Base-by-base conservation (phyloP, 78 protist species). In the Dictyostelium firmibasis region DNA sequence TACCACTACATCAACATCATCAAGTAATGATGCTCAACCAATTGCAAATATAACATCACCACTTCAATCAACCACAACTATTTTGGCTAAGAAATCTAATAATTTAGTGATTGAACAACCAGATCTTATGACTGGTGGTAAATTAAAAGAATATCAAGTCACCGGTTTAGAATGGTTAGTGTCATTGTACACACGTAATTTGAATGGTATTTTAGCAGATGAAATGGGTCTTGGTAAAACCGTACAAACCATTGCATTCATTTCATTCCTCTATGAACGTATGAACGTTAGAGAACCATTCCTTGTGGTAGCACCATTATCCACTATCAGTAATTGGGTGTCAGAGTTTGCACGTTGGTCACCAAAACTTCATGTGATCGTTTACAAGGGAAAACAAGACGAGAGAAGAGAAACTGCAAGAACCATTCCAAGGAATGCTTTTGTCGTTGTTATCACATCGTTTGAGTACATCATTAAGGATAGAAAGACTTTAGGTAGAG, bases 151-250 rank as follows among this genome's bases (percentile, higher is more conserved):
- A 43, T 96, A 96, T 64, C 97, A 96, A 85, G n/a, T 96, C 11
- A 87, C 94, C 20, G 99, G 99, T 35, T 91, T 99, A 7, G 94
- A 96, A 43, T 99, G 99, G 99, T 29, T 99, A 81, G 98, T 97
- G 13, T 95, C 97, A 8, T 94, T 99, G 47, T 99, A 92, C 88
- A 96, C 97, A 84, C 94, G 98, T 82, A 81, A 91, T 44, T 74
- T 98, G 75, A 98, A 98, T 81, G 99, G 99, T 60, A 99, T 99
- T 29, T 96, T 99, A 1, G 99, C 99, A 0, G 99, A 99, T 89
- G 99, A 99, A 92, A 99, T 99, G 99, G 99, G 99, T 11, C 92
- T 99, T 53, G 99, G 99, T 50, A 99, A 99, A 92, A 99, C 99
- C 10, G 86, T 99, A 36, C 99, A 98, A 86, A 93, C 98, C 36